phyloP scores from a whole-genome alignment of 768 basidiomycete genomes.

The Suillus occidentalis region DNA sequence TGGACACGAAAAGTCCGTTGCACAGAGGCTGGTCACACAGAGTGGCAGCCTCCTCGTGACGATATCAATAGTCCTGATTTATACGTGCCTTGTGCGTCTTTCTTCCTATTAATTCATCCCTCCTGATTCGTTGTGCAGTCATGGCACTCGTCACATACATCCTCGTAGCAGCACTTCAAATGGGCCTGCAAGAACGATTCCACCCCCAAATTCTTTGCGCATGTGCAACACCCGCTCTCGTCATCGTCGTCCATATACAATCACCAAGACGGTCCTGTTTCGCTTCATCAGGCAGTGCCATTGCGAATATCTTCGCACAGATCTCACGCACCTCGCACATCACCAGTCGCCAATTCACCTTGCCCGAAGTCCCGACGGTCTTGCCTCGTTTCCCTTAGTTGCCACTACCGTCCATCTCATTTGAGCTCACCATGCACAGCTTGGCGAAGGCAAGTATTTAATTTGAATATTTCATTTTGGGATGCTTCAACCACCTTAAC shows the following conservation, averaged over 20 bases:
- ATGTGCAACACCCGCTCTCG: slow-evolving; percentile 79
- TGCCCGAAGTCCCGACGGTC: slow-evolving; percentile 38
- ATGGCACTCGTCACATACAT: slow-evolving; percentile 98
- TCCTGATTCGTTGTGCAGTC: slow-evolving; percentile 42
- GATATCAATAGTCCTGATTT: slow-evolving; percentile 96
- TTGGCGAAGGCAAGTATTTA: slow-evolving; percentile 67
- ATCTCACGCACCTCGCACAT: slow-evolving; percentile 29
- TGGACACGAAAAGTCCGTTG: slow-evolving; percentile 74
- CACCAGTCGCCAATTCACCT: slow-evolving; percentile 34
- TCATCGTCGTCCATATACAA: too few species aligned
- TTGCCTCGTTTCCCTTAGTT: slow-evolving; percentile 31
- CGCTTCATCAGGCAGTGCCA: too few species aligned
- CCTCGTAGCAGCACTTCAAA: slow-evolving; percentile 80
- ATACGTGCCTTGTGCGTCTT: slow-evolving; percentile 81
- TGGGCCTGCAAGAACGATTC: slow-evolving; percentile 81
- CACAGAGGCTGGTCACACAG: slow-evolving; percentile 60
- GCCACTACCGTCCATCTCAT: slow-evolving; percentile 18
- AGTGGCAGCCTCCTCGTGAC: slow-evolving; percentile 88
- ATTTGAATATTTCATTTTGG: neutral
- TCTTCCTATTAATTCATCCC: neutral
- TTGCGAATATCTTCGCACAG: too few species aligned
- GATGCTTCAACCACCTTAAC: slow-evolving; percentile 11
- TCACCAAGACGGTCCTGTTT: too few species aligned
- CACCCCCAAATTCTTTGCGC: slow-evolving; percentile 88
- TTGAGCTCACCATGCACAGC: slow-evolving; percentile 65